Base-by-base conservation (phyloP, 2,329 filamentous ascomycete genomes). In the Aquanectria penicillioides region DNA sequence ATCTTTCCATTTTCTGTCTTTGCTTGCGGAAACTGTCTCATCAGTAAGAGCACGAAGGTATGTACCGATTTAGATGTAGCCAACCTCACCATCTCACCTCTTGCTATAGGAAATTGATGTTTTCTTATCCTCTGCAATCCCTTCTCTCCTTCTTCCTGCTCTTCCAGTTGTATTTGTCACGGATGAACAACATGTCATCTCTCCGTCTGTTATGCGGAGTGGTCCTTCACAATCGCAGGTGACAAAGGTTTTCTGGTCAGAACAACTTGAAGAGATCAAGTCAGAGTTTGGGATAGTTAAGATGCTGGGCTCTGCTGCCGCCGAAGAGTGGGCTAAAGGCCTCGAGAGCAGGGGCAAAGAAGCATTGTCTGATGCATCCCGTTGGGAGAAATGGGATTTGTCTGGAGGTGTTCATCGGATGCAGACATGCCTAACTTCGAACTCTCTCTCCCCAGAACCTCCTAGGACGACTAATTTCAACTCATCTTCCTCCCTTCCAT, bases 271-370 rank as follows among this genome's bases (percentile, higher is more conserved):
- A 22, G 80, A 81, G 7, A 82, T 94, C 62, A 83, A 84, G 57
- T 71, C 78, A 26, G 87, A 92, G 68, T 86, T 92, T 64, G 78
- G 85, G 37, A 79, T 85, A 5, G 90, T 88, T 51, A 85, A 86
- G 66, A 75, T 79, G n/a, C 82, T 92, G 65, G 90, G 91, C n/a
- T 68, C 82, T 38, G 88, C 88, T 36, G 85, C 89, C 10, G 83
- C 85, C 4, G 89, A 92, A 65, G 91, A 94, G 73, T 95, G 92
- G 91, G 80, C 88, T 25, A 94, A 94, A 74, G 91, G 91, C 9
- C 81, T 95, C 4, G 84, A 87, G 37, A 78, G 77, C 23, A 82
- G 86, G 57, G 89, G 90, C 9, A 85, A 85, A 66, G 81, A 86
- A 57, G 77, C 81, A 44, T 83, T 87, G 65, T 81, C 79, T 10